A percentile compares a stretch with the other conserved stretches of the same genome.
phyloP scores from a whole-genome alignment of 805 yeast species.

The Starmerella asiatica region DNA sequence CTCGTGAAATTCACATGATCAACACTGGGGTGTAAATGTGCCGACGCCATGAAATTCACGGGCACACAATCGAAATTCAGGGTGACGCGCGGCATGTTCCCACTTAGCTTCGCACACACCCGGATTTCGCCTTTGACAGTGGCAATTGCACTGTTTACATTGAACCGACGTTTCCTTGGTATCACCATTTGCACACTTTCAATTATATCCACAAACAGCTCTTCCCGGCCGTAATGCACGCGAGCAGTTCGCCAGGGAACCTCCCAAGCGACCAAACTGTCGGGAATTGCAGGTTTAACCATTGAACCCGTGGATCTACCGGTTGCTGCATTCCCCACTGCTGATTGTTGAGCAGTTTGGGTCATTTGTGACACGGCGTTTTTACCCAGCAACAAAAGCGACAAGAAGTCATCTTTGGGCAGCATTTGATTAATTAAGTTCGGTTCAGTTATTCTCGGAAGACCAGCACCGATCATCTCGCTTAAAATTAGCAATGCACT shows the following conservation, averaged over 20 bases:
- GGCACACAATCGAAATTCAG: conserved; percentile 32
- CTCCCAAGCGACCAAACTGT: conserved; percentile 15
- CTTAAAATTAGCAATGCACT: conserved; percentile 55
- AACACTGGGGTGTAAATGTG: conserved; percentile 54
- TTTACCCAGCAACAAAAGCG: conserved; percentile 35
- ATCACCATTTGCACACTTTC: conserved; percentile 47
- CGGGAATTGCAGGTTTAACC: conserved; percentile 8
- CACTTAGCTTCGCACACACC: conserved; percentile 59
- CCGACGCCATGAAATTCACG: conserved; percentile 3
- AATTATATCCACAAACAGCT: conserved; percentile 67
- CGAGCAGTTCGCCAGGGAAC: conserved; percentile 68
- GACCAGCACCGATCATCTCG: conserved; percentile 67
- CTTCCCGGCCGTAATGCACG: conserved; percentile 66
- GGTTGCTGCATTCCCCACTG: conserved; percentile 9
- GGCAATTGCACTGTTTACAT: conserved; percentile 6
- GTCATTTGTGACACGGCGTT: not conserved
- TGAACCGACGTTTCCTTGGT: conserved; percentile 22
- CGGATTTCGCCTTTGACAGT: conserved; percentile 48
- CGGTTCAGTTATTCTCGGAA: conserved; percentile 58
- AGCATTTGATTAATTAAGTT: conserved; percentile 57
- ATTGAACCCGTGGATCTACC: not conserved
- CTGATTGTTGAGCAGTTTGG: not conserved
- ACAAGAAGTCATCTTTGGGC: conserved; percentile 47
- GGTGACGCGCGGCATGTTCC: conserved; percentile 52
- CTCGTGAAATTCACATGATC: conserved; percentile 39